These are phyloP conservation scores for Candida schatavii DNA, from an alignment of 805 yeast species.

Conservation along the genomic window DNA sequence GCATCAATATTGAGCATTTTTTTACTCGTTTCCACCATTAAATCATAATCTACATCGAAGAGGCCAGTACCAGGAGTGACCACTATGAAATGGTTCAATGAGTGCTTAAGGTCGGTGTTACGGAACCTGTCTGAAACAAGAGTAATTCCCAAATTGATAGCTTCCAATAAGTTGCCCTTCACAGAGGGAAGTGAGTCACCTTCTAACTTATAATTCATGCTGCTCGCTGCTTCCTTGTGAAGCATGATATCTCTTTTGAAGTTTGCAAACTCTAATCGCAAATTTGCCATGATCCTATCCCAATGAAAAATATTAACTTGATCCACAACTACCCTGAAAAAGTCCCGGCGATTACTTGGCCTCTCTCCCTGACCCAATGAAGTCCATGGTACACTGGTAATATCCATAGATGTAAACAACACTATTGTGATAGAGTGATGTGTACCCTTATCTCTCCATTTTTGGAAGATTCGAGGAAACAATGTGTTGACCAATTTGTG, in stretches of 20 bases:
- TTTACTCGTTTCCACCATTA: constrained; percentile 70
- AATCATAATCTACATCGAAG: constrained; percentile 83
- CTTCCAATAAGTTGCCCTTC: constrained; percentile 86
- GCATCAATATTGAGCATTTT: constrained; percentile 75
- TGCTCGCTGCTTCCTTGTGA: constrained; percentile 28
- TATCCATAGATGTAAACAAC: constrained; percentile 77
- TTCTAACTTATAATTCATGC: constrained; percentile 34
- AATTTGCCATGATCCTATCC: constrained; percentile 87
- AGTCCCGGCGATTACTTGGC: constrained; percentile 67
- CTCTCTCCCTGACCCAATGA: constrained; percentile 70
- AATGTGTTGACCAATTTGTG: constrained; percentile 90
- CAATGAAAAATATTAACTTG: constrained; percentile 86
- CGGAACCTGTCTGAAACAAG: constrained; percentile 72
- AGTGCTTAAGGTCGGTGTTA: constrained; percentile 83
- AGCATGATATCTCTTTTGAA: constrained; percentile 73
- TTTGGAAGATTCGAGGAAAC: constrained; percentile 81
- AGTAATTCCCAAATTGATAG: constrained; percentile 79
- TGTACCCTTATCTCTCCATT: constrained; percentile 83
- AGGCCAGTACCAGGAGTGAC: constrained; percentile 92
- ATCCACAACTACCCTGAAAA: constrained; percentile 91
- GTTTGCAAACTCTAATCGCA: constrained; percentile 79
- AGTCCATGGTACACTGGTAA: constrained; percentile 49
- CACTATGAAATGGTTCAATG: constrained; percentile 85
- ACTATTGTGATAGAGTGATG: constrained; percentile 92
- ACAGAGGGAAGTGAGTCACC: constrained; percentile 80